A percentile compares a stretch with the other conserved stretches of the same genome.
phyloP scores from a whole-genome alignment of 2,329 filamentous ascomycete genomes.

The Fusarium protoensiforme region DNA sequence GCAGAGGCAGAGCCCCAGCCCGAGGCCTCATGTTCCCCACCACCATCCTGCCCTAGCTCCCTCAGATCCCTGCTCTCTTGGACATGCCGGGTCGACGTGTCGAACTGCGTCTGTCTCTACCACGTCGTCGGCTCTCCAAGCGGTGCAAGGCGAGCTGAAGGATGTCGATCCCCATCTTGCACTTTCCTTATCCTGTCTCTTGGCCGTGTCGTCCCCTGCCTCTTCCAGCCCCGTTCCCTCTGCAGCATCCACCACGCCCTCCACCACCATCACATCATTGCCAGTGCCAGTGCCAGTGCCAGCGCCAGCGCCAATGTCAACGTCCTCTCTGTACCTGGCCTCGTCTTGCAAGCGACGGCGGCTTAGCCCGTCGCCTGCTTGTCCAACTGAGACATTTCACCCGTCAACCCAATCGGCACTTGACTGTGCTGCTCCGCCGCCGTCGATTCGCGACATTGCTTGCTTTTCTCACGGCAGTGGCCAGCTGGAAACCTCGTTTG shows the following conservation, averaged over 20 bases:
- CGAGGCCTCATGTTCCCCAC: conserved; percentile 37
- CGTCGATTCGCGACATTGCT: conserved; percentile 32
- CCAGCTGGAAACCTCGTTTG: conserved; percentile 35
- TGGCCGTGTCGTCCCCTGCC: conserved; percentile 44
- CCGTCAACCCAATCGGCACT: conserved; percentile 28
- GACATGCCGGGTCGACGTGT: conserved; percentile 17
- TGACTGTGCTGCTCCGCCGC: conserved; percentile 26
- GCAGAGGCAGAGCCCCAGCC: conserved; percentile 23
- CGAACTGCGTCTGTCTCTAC: conserved; percentile 25
- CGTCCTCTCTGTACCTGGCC: background rate
- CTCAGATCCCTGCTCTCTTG: conserved; percentile 26
- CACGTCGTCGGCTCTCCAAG: conserved; percentile 24
- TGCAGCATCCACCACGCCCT: conserved; percentile 40
- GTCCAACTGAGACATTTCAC: conserved; percentile 42
- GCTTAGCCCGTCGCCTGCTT: conserved; percentile 29
- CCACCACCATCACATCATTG: conserved; percentile 52
- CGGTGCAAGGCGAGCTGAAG: conserved; percentile 23
- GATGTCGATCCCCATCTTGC: conserved; percentile 29
- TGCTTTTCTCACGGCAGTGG: conserved; percentile 38
- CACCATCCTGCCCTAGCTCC: conserved; percentile 24
- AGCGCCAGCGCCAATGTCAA: background rate
- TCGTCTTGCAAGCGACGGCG: conserved; percentile 24
- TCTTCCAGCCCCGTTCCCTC: conserved; percentile 46
- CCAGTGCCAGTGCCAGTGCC: background rate
- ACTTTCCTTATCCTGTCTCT: conserved; percentile 27